These are phyloP conservation scores for Maudiozyma barnettii DNA, from an alignment of 805 yeast species.

Conservation along the genomic window DNA sequence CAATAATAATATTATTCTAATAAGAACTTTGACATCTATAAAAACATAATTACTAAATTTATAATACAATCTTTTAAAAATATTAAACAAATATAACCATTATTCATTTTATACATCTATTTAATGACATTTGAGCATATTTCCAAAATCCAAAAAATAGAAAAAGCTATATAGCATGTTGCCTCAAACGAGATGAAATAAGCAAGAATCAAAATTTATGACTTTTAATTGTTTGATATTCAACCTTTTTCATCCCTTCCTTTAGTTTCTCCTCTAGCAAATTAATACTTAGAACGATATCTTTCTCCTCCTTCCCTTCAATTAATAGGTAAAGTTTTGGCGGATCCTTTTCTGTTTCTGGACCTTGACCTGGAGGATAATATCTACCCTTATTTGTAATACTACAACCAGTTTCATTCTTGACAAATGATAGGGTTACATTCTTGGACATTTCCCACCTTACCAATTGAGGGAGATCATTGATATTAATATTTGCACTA, in stretches of 20 bases:
- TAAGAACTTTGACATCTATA: background rate
- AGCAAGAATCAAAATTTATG: constrained; percentile 35
- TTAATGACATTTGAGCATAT: too few species aligned
- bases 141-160: background rate
- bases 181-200: background rate
- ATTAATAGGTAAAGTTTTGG: constrained; percentile 70
- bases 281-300: constrained; percentile 51
- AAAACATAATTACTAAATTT: background rate
- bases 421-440: constrained; percentile 51
- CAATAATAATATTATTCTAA: constrained; percentile 1
- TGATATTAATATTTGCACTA: constrained; percentile 64
- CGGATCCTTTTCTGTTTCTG: constrained; percentile 46
- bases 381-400: constrained; percentile 76
- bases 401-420: constrained; percentile 64
- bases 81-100: background rate
- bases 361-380: constrained; percentile 51
- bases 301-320: constrained; percentile 58
- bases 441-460: constrained; percentile 71
- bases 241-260: constrained; percentile 45
- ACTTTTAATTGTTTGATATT: constrained; percentile 34
- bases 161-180: too few species aligned
- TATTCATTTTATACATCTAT: background rate
- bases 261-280: constrained; percentile 45
- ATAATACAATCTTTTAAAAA: background rate
- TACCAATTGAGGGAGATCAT: constrained; percentile 75